Percentiles rank a stretch among this genome's conserved stretches.
phyloP scores from a whole-genome alignment of 768 basidiomycete species.

The Psilocybe tampanensis region DNA sequence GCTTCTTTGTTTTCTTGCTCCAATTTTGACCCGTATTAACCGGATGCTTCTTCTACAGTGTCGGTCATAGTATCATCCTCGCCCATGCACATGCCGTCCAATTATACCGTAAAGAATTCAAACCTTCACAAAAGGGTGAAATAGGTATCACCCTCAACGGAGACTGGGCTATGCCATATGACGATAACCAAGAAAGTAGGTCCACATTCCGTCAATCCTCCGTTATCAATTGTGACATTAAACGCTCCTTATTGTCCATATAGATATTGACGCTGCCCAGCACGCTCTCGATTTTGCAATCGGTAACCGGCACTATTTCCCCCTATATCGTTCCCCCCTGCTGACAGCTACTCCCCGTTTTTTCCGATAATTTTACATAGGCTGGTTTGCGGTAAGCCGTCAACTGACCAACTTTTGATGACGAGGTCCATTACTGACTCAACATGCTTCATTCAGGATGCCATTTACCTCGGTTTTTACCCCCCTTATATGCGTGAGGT shows the following conservation, averaged over 20 bases:
- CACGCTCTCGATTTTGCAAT: conserved; percentile 74
- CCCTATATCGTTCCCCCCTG: conserved; percentile 15
- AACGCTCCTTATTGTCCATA: background rate
- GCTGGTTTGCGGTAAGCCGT: conserved; percentile 58
- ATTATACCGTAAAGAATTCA: conserved; percentile 68
- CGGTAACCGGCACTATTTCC: conserved; percentile 39
- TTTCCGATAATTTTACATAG: conserved; percentile 35
- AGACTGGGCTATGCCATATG: conserved; percentile 76
- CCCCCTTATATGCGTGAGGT: conserved; percentile 60
- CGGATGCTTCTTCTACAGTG: conserved; percentile 38
- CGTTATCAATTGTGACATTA: background rate
- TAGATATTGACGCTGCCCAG: conserved; percentile 71
- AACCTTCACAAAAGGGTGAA: conserved; percentile 59
- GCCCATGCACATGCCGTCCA: conserved; percentile 71
- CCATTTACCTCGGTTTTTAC: conserved; percentile 74
- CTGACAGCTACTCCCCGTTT: conserved; percentile 20
- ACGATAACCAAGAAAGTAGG: conserved; percentile 69
- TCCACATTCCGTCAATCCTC: conserved; percentile 12
- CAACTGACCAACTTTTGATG: conserved; percentile 15
- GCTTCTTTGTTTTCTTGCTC: background rate
- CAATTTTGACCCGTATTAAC: conserved; percentile 6
- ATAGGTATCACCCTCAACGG: conserved; percentile 84
- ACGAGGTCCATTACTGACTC: conserved; percentile 2
- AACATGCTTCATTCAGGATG: conserved; percentile 39
- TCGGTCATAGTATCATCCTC: conserved; percentile 67